Evolutionary conservation across 441 rosid genomes (phyloP), one percentile per base, ranked within the genome.

Genomic region (Gossypium schwendimanii): DNA sequence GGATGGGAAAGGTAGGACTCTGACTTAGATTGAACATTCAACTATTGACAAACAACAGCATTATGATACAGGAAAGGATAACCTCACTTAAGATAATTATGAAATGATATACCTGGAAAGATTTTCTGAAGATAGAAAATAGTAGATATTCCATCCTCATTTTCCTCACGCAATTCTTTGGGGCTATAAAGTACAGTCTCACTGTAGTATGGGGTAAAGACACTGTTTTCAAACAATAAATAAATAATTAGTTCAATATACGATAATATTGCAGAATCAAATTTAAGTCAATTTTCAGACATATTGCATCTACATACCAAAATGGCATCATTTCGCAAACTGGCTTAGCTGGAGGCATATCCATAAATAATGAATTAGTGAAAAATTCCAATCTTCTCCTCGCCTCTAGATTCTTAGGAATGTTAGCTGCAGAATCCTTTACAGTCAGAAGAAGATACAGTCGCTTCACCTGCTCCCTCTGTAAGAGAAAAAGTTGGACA

Each of bases 201-300:
- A 58, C 98, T 96, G 88, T 96, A 96, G 88, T 96, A 96, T n/a
- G 99, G 99, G 47, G 99, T 96, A 86, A 96, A 96, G 74, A 96
- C 97, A 77, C 99, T 96, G 75, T 81, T 74, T 63, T 61, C 76
- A 81, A 77, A 76, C 62, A 78, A 33, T 68, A 61, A 36, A 66
- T 52, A 73, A 54, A 31, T 63, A 63, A 72, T 63, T 52, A 83
- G 31, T 67, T 59, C 69, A 70, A 60, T 55, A 49, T 55, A 72
- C 15, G 47, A 53, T 21, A 17, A 39, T 72, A 36, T 15, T 26
- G 66, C 9, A 62, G 17, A 72, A 20, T 0, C 12, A 73, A 23
- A 23, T 57, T 39, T 70, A 64, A 71, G 52, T 52, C 45, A 62
- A 15, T 14, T 53, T 36, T 61, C 45, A 14, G 58, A 78, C 53